Evolutionary conservation across 345 rosid genomes (phyloP).

Genomic region (Dipteronia sinensis): DNA sequence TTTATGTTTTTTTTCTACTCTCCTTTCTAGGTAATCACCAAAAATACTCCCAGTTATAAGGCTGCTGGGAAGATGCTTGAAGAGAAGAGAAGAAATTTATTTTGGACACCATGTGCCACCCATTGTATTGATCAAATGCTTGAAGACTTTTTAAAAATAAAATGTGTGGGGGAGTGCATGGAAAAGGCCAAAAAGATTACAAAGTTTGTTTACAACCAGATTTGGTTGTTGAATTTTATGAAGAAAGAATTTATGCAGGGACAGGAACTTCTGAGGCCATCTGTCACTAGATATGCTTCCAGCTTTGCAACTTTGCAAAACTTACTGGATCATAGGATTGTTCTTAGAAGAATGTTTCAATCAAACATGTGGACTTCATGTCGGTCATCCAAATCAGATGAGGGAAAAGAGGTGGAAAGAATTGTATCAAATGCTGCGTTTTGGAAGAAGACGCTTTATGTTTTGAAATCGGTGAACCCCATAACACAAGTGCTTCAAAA

Average conservation of each 20-base stretch:
- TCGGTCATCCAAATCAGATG: slow-evolving; percentile 34
- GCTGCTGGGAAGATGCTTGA: slow-evolving; percentile 59
- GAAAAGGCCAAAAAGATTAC: slow-evolving; percentile 41
- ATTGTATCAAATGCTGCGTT: slow-evolving; percentile 37
- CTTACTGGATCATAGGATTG: slow-evolving; percentile 40
- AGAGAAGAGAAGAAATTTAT: slow-evolving; percentile 48
- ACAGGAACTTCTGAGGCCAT: slow-evolving; percentile 50
- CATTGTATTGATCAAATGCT: slow-evolving; percentile 42
- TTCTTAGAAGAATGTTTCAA: slow-evolving; percentile 44
- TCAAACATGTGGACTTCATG: slow-evolving; percentile 44
- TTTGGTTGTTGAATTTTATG: slow-evolving; percentile 41
- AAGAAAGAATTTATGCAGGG: slow-evolving; percentile 45
- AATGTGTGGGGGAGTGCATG: slow-evolving; percentile 37
- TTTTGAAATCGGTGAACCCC: slow-evolving; percentile 42
- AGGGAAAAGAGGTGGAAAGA: slow-evolving; percentile 49
- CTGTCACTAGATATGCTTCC: slow-evolving; percentile 36
- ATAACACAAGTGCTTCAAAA: slow-evolving; percentile 39
- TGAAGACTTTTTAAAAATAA: slow-evolving; percentile 42
- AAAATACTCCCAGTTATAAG: slow-evolving; percentile 38
- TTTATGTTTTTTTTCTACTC: slow-evolving; percentile 1
- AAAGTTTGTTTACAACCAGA: slow-evolving; percentile 36
- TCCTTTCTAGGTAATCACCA: slow-evolving; percentile 42
- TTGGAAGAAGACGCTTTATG: slow-evolving; percentile 46
- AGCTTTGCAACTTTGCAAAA: slow-evolving; percentile 40
- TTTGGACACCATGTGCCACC: slow-evolving; percentile 55